A percentile compares a stretch with the other conserved stretches of the same genome.
Conservation (phyloP, 2,329 filamentous ascomycete genomes). For the Raffaelea ambrosiae region DNA sequence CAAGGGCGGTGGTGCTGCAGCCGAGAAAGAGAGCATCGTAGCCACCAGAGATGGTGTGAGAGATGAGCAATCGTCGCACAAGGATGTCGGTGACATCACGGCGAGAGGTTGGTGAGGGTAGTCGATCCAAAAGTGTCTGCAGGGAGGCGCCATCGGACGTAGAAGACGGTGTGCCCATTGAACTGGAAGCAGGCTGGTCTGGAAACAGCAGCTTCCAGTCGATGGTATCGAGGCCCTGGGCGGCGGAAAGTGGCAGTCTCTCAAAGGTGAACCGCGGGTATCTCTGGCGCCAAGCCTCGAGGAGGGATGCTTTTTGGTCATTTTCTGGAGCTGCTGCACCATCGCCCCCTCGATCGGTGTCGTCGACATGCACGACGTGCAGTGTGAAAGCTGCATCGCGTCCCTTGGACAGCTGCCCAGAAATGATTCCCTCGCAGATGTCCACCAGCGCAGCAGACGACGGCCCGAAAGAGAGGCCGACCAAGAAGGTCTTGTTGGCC, state of each 20-base stretch:
- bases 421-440: conserved; percentile 62
- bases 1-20: conserved; percentile 79
- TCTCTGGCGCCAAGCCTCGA: conserved; percentile 42
- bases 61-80: conserved; percentile 61
- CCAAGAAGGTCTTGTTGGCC: conserved; percentile 48
- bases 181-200: conserved; percentile 9
- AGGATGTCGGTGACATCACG: conserved; percentile 66
- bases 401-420: conserved; percentile 55
- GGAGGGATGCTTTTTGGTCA: conserved; percentile 21
- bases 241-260: conserved; percentile 53
- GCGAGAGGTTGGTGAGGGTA: conserved; percentile 67
- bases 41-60: conserved; percentile 46
- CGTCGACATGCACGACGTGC: conserved; percentile 48
- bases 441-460: conserved; percentile 73
- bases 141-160: too few relatives aligned
- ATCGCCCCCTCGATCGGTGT: conserved; percentile 23
- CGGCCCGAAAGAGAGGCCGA: conserved; percentile 75
- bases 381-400: conserved; percentile 61
- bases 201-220: conserved; percentile 42
- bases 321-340: conserved; percentile 11
- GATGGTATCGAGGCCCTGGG: conserved; percentile 42
- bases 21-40: conserved; percentile 73
- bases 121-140: conserved; percentile 41
- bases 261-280: conserved; percentile 62
- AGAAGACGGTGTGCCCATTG: too few relatives aligned